These are phyloP conservation scores for Neurospora sp. DNA, from an alignment of 495 filamentous ascomycete genomes.

Conservation along the genomic window DNA sequence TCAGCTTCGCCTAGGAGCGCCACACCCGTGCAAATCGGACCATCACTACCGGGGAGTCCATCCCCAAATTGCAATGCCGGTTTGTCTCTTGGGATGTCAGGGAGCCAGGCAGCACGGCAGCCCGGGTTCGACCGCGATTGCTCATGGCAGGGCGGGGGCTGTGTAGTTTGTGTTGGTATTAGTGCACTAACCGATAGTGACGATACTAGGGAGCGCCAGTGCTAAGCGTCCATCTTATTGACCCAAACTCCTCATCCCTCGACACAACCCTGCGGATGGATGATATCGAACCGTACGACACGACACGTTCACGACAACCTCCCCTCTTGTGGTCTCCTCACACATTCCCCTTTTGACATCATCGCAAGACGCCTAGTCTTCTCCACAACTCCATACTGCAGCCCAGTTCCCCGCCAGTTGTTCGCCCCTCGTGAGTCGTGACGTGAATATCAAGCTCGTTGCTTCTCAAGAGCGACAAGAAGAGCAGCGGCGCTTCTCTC, in stretches of 20 bases:
- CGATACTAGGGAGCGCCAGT: fast-evolving
- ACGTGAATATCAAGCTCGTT: too few species aligned
- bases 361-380: background rate
- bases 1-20: background rate
- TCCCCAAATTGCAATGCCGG: too few species aligned
- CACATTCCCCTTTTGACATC: background rate
- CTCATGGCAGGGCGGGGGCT: background rate
- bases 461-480: too few species aligned
- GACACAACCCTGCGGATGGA: background rate
- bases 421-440: too few species aligned
- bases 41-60: background rate
- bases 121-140: background rate
- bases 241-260: background rate
- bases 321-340: background rate
- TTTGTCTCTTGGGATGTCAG: background rate
- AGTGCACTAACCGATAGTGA: background rate
- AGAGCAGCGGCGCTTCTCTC: too few species aligned
- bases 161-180: background rate
- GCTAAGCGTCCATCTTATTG: background rate
- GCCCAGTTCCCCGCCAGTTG: too few species aligned
- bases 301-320: background rate
- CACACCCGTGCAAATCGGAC: background rate
- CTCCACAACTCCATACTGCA: background rate
- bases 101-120: background rate
- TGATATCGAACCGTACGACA: background rate